Evolutionary conservation across 2,329 filamentous ascomycete species (phyloP), one percentile per base, ranked within the genome.

Genomic region (Arthrinium puccinioides): DNA sequence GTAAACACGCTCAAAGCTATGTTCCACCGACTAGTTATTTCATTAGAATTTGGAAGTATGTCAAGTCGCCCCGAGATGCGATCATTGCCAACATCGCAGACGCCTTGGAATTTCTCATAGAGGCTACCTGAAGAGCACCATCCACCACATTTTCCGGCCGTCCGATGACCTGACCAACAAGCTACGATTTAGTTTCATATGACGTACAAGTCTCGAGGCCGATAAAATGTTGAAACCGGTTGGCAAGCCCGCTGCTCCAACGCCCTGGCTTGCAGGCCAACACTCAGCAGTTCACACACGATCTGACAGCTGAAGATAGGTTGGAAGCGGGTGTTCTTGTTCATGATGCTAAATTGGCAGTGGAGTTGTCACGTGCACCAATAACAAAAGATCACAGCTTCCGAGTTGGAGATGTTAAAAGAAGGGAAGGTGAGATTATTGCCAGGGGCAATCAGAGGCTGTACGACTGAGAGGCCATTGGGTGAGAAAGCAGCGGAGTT

Each of bases 1-100:
- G n/a, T n/a, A n/a, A 51, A 51, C 36, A 51, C 46, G 18, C 54
- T 76, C 0, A 74, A 71, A 0, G 56, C 76, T 6, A 61, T 76
- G 0, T 76, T 76, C 56, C 63, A 70, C 3, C 72, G 76, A 39
- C 72, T 72, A 0, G 62, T 76, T 9, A 69, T 70, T 0, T 70
- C 66, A 1, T 56, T 76, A 9, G 71, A 76, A 44, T 66, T 69
- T 54, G 53, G 53, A 46, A 48, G 37, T 49, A 49, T 37, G 52
- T 54, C 8, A 37, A 41, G 18, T 51, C 52, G n/a, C 49, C 47
- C 18, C 39, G 44, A 15, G 51, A 51, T 5, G 66, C 63, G 0
- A 63, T 72, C 15, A 69, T 66, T 2, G 66, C 69, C 21, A 72
- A 71, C 25, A 62, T 67, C 4, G 64, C 63, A 5, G 68, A 72